Percentiles rank a stretch among this genome's conserved stretches.
These are phyloP conservation scores for Isabelozyma gotoi DNA, from an alignment of 805 yeast species.

Conservation along the genomic window DNA sequence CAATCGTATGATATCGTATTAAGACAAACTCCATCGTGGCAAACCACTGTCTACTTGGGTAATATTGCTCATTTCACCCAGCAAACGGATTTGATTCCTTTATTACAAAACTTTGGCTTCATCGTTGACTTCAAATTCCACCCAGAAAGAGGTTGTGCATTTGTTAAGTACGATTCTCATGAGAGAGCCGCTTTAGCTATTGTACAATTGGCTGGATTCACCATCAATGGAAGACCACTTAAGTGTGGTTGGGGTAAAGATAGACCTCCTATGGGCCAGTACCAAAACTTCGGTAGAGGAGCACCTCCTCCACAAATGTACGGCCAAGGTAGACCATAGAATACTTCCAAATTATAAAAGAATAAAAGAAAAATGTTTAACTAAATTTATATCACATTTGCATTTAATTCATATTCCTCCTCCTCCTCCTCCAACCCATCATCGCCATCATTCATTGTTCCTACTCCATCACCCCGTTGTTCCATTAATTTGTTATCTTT, in stretches of 20 bases:
- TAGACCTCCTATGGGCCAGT: slow-evolving; percentile 31
- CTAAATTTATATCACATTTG: neutral
- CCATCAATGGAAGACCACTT: slow-evolving; percentile 72
- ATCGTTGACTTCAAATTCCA: slow-evolving; percentile 79
- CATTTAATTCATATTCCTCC: too few species aligned
- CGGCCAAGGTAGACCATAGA: slow-evolving; percentile 20
- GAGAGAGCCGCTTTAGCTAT: slow-evolving; percentile 89
- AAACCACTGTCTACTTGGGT: slow-evolving; percentile 84
- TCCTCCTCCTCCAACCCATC: neutral
- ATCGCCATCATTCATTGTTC: neutral
- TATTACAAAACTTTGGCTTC: slow-evolving; percentile 77
- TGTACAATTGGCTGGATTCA: slow-evolving; percentile 70
- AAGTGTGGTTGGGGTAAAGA: slow-evolving; percentile 89
- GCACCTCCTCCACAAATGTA: slow-evolving; percentile 28
- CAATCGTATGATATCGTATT: slow-evolving; percentile 68
- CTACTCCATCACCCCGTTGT: neutral
- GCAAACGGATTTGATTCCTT: slow-evolving; percentile 69
- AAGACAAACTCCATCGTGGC: slow-evolving; percentile 80
- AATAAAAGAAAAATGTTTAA: neutral
- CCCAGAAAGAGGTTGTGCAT: slow-evolving; percentile 84
- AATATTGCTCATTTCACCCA: slow-evolving; percentile 77
- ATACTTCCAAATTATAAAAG: neutral
- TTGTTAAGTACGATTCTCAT: slow-evolving; percentile 82
- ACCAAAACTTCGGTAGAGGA: slow-evolving; percentile 22
- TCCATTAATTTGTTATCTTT: neutral